Conservation (phyloP, 768 basidiomycete genomes). For the Lentinula guzmanii region DNA sequence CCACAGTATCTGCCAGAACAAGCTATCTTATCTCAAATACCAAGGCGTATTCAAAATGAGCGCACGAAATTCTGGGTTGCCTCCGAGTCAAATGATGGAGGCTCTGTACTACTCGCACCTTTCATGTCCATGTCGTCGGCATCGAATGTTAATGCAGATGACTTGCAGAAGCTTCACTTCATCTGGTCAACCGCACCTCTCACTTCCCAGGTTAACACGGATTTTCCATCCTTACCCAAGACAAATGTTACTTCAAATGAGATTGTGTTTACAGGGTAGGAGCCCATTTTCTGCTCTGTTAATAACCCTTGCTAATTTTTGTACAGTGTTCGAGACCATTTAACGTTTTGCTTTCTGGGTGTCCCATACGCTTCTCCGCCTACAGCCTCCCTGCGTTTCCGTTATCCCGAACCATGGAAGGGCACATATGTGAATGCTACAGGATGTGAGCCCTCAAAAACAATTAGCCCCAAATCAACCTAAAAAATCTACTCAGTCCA, state of each 20-base stretch:
- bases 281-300: neutral
- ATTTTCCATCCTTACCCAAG: slow-evolving; percentile 11
- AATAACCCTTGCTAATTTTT: neutral
- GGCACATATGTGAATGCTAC: slow-evolving; percentile 24
- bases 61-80: slow-evolving; percentile 3
- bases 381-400: slow-evolving; percentile 21
- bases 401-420: slow-evolving; percentile 22
- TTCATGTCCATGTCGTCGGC: neutral
- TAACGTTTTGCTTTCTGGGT: slow-evolving; percentile 36
- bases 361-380: slow-evolving; percentile 33
- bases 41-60: neutral
- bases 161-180: slow-evolving; percentile 6
- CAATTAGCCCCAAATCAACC: neutral
- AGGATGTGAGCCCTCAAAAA: slow-evolving; percentile 16
- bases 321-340: slow-evolving; percentile 29
- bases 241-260: slow-evolving; percentile 8
- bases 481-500: slow-evolving; percentile 3
- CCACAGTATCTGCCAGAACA: neutral
- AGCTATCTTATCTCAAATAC: neutral
- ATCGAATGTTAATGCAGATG: neutral
- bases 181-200: slow-evolving; percentile 13
- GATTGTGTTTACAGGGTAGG: slow-evolving; percentile 10
- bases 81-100: neutral
- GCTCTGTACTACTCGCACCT: neutral
- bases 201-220: slow-evolving; percentile 12